Evolutionary conservation across 495 filamentous ascomycete species (phyloP), one percentile per base, ranked within the genome.

Genomic region (Margaritispora aquatica): DNA sequence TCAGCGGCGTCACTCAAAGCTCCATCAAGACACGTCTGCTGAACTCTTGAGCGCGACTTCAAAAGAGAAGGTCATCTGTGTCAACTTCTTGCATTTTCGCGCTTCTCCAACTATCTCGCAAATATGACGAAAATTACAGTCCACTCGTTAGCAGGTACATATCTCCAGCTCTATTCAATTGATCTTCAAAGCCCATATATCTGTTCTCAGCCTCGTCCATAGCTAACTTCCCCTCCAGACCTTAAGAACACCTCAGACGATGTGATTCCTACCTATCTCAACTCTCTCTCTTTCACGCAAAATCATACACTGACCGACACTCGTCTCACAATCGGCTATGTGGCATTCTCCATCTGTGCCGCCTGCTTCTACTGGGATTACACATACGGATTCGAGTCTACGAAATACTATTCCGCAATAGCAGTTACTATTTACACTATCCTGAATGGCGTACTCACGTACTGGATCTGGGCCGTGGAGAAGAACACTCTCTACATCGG

Each of bases 171-270:
- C 31, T 11, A n/a, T 34, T 13, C 29, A 13, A 34, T 5, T 34
- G 29, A 9, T 19, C 1, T 38, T 51, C 41, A 38, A 29, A 26
- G 7, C 29, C 29, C 17, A 59, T 44, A 26, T 19, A 59, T 27
- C 38, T n/a, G 10, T n/a, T 44, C 8, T 44, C 38, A 44, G 38
- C 38, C 38, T 44, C 38, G 38, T 44, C 41, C 34, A 3, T 26
- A 20, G 23, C 56, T 56, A 62, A 54, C 17, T 15, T 19, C 48
- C 27, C 34, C 51, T 57, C 46, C 67, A 96, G 94, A 96, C 70
- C 87, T 98, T 57, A 97, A 97, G 74, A 96, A 95, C 70, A 95
- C 92, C 20, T 89, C 87, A 67, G 94, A 98, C 77, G 94, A 98
- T 68, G 89, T 91, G 56, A 84, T 98, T 50, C 81, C 86, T n/a